These are phyloP conservation scores for Epichloe gansuensis DNA, from an alignment of 2,329 filamentous ascomycete species.

Conservation along the genomic window DNA sequence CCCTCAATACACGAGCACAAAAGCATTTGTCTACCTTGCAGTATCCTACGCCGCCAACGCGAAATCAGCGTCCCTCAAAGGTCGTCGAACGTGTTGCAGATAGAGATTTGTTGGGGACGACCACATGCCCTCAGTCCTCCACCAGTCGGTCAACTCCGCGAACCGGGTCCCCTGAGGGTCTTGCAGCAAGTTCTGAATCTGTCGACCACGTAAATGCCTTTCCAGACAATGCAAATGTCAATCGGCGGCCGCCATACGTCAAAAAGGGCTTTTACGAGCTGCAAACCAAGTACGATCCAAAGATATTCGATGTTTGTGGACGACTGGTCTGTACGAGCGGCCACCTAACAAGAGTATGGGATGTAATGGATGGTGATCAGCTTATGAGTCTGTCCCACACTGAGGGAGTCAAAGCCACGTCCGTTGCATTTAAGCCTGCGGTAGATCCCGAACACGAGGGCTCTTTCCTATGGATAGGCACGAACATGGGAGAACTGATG, in stretches of 20 bases:
- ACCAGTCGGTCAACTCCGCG: neutral
- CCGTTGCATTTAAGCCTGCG: constrained; percentile 76
- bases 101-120: constrained; percentile 7
- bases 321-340: constrained; percentile 79
- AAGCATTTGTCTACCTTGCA: constrained; percentile 13
- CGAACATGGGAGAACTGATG: constrained; percentile 72
- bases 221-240: constrained; percentile 73
- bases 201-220: constrained; percentile 49
- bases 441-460: constrained; percentile 69
- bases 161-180: constrained; percentile 8
- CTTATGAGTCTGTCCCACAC: constrained; percentile 71
- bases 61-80: constrained; percentile 19
- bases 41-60: constrained; percentile 17
- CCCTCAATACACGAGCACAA: constrained; percentile 17
- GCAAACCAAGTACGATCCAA: constrained; percentile 72
- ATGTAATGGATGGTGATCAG: constrained; percentile 65
- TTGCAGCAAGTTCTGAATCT: constrained; percentile 25
- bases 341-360: constrained; percentile 80
- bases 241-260: constrained; percentile 67
- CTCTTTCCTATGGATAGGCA: constrained; percentile 76
- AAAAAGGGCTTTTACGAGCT: constrained; percentile 65
- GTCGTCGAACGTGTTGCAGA: constrained; percentile 24
- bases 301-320: constrained; percentile 77
- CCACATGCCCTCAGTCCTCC: constrained; percentile 8
- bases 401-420: constrained; percentile 71